Evolutionary conservation across 2,329 filamentous ascomycete species (phyloP).

Genomic region (Rosellinia necatrix): DNA sequence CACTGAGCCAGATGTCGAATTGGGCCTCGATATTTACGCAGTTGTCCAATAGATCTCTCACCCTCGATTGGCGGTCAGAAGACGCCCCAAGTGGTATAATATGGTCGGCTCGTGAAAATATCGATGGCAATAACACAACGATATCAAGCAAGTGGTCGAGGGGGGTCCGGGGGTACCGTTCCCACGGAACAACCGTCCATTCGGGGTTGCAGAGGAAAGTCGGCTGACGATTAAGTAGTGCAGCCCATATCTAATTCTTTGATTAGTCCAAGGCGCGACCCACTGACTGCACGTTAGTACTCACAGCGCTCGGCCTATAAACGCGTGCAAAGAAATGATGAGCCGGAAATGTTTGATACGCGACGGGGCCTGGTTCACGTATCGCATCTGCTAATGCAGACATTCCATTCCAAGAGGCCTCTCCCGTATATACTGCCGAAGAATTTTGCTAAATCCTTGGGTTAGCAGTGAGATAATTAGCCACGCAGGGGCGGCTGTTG

Average conservation of each 20-base stretch:
- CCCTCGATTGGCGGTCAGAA: constrained; percentile 48
- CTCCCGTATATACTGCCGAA: constrained; percentile 42
- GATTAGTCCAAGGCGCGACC: constrained; percentile 18
- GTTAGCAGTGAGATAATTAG: constrained; percentile 17
- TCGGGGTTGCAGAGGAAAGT: constrained; percentile 57
- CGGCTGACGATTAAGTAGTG: constrained; percentile 54
- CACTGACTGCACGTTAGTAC: constrained; percentile 32
- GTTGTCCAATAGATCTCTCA: constrained; percentile 53
- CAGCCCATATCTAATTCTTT: constrained; percentile 41
- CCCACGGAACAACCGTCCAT: constrained; percentile 59
- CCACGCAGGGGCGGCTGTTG: neutral
- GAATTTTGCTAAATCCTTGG: constrained; percentile 49
- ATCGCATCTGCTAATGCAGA: constrained; percentile 44
- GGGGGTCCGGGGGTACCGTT: constrained; percentile 53
- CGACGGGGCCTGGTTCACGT: constrained; percentile 49
- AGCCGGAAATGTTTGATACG: constrained; percentile 56
- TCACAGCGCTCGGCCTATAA: constrained; percentile 58
- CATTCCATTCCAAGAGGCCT: constrained; percentile 46
- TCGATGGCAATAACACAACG: constrained; percentile 50
- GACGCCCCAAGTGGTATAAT: constrained; percentile 47
- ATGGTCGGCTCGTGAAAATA: constrained; percentile 52
- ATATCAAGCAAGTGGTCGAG: constrained; percentile 60
- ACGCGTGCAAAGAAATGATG: constrained; percentile 63
- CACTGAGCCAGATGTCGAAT: constrained; percentile 53
- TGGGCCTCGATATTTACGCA: constrained; percentile 54